These are phyloP conservation scores for Rhizopus sp. DNA, from an alignment of 371 early-diverging fungal species.

Conservation along the genomic window DNA sequence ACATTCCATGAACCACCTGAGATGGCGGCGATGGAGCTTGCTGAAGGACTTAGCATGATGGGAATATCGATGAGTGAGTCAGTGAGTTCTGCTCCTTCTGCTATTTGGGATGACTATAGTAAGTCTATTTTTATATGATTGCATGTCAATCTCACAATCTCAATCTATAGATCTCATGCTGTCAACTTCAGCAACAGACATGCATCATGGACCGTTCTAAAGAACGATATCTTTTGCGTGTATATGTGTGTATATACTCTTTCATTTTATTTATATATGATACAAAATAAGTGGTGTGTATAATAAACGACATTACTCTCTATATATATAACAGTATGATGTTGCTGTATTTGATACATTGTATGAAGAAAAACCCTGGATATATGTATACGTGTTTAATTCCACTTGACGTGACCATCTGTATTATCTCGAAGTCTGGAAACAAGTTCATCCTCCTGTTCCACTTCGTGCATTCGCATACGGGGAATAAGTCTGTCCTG, in stretches of 20 bases:
- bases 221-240: background rate
- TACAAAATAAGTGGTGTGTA: background rate
- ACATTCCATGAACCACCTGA: background rate
- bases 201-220: background rate
- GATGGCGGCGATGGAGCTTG: background rate
- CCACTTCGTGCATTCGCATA: conserved; percentile 38
- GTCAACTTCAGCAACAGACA: background rate
- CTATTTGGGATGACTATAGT: conserved; percentile 3
- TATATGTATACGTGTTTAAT: too few relatives aligned
- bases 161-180: background rate
- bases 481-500: conserved; percentile 32
- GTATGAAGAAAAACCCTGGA: too few relatives aligned
- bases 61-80: background rate
- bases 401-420: background rate
- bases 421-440: conserved; percentile 20
- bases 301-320: background rate
- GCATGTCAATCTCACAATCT: background rate
- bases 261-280: conserved; percentile 1
- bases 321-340: background rate
- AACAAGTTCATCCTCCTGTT: conserved; percentile 36
- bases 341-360: too few relatives aligned
- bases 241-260: background rate
- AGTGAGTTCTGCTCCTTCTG: background rate
- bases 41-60: conserved; percentile 8
- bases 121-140: background rate